Evolutionary conservation across 2,329 filamentous ascomycete species (phyloP), one percentile per base, ranked within the genome.

Genomic region (Talaromyces atroroseus): DNA sequence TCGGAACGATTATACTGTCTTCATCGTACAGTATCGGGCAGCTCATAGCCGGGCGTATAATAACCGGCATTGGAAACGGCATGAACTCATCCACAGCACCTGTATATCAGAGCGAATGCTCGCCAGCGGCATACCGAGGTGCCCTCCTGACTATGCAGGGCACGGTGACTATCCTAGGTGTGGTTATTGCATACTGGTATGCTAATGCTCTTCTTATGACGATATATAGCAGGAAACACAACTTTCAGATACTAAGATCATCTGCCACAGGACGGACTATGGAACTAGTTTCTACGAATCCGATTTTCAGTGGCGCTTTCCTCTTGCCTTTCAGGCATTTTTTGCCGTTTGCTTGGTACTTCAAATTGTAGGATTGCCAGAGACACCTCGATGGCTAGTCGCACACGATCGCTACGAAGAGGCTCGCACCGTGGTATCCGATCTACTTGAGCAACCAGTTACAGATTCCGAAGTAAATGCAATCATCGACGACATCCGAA

Each of bases 101-200:
- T 20, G 40, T 45, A 11, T 59, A 45, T 24, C 54, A 56, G 49
- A 45, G 47, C 8, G 51, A 58, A 34, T 52, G 48, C 48, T 36
- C 48, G 20, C 52, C 50, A 26, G 45, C 54, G 16, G 18, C 21
- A 18, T 23, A 52, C 16, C 14, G 47, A 34, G 47, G 47, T 29
- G 26, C 45, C 4, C 18, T 26, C 5, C 49, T 70, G 14, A 65
- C 62, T 3, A 45, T 66, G 3, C 65, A 67, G 51, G 66, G 65
- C 1, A 66, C 64, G 0, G 58, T 67, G 3, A 68, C 63, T 1
- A 68, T 68, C 20, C 65, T 79, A 6, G 76, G 76, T 0, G 69
- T 78, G 12, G 74, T 74, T 50, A 72, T 79, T n/a, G 75, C 75
- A 6, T 79, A 78, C 61, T 80, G 77, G 77, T 69, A 18, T 5